phyloP scores from a whole-genome alignment of 202 grass and related monocot species.

The Schoenoplectus tabernaemontani region DNA sequence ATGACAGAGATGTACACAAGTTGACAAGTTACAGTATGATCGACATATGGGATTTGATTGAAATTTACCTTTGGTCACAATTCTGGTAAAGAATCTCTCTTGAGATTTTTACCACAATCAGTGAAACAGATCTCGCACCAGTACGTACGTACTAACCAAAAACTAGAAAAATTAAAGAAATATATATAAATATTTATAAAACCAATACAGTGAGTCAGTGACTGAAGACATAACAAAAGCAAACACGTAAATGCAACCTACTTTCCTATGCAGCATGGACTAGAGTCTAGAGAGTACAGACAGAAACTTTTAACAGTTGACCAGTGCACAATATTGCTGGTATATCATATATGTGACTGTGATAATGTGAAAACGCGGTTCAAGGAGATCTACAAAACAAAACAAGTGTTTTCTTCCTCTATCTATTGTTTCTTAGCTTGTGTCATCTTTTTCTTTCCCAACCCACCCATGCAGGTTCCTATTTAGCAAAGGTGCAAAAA shows the following conservation, averaged over 20 bases:
- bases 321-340: background rate
- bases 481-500: background rate
- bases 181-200: background rate
- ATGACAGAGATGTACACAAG: background rate
- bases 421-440: background rate
- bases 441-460: background rate
- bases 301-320: background rate
- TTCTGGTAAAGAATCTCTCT: constrained; percentile 15
- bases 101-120: constrained; percentile 11
- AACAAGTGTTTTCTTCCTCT: background rate
- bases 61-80: constrained; percentile 13
- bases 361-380: background rate
- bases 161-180: background rate
- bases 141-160: background rate
- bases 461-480: background rate
- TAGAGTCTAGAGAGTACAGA: no score
- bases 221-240: background rate
- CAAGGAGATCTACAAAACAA: background rate
- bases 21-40: background rate
- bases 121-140: background rate
- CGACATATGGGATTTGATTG: constrained; percentile 9
- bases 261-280: background rate
- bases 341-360: background rate
- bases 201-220: background rate
- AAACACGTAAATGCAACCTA: background rate